phyloP scores from a whole-genome alignment of 202 grass and related monocot genomes.

The Eragrostis tef region DNA sequence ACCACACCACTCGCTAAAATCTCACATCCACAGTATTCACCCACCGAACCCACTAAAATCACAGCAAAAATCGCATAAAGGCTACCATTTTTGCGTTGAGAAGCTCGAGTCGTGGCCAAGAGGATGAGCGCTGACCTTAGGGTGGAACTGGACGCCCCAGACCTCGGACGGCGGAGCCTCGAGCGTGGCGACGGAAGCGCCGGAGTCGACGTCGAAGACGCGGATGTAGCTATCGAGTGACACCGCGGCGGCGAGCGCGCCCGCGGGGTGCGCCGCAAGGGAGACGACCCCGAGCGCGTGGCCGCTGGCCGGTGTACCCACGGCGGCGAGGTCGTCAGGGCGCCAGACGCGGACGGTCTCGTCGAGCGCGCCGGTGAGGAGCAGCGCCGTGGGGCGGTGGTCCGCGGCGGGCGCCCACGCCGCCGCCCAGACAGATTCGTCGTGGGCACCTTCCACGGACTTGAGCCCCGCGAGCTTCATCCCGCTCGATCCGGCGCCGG shows the following conservation, averaged over 20 bases:
- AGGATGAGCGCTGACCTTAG: slow-evolving; percentile 58
- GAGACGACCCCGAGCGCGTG: slow-evolving; percentile 83
- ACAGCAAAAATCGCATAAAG: not conserved
- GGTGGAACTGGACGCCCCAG: slow-evolving; percentile 88
- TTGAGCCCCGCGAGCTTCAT: slow-evolving; percentile 98
- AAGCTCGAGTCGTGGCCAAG: not conserved
- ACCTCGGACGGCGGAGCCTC: slow-evolving; percentile 83
- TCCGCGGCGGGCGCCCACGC: slow-evolving; percentile 69
- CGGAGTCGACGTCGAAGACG: slow-evolving; percentile 80
- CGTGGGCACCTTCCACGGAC: slow-evolving; percentile 73
- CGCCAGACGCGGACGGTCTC: slow-evolving; percentile 80
- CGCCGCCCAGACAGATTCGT: slow-evolving; percentile 92
- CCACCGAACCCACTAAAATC: not conserved
- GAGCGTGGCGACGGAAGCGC: slow-evolving; percentile 71
- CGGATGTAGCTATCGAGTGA: slow-evolving; percentile 79
- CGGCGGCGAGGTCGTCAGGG: slow-evolving; percentile 73
- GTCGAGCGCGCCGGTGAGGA: slow-evolving; percentile 89
- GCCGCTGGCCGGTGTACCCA: slow-evolving; percentile 38
- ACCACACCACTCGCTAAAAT: not conserved
- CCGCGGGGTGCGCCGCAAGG: slow-evolving; percentile 69
- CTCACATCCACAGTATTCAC: not conserved
- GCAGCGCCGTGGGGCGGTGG: slow-evolving; percentile 60
- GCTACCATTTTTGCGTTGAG: not conserved
- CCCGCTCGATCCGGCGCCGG: not conserved
- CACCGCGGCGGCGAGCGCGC: slow-evolving; percentile 69